Conservation (phyloP, 2,329 filamentous ascomycete species). For the Thelonectria olida region DNA sequence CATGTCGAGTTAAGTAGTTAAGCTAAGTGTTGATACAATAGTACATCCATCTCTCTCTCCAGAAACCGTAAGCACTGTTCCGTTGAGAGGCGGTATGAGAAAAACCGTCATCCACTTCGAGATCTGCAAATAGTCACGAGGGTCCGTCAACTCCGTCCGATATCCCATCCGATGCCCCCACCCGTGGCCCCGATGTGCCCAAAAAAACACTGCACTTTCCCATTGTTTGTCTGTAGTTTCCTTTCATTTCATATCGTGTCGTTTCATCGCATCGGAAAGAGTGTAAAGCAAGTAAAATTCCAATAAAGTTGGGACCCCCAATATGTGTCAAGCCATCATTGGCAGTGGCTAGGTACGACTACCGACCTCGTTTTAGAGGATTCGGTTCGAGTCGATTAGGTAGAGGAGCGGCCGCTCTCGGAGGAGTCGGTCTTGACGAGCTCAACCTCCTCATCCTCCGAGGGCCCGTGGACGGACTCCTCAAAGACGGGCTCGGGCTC, state of each 20-base stretch:
- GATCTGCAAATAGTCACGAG: constrained; percentile 40
- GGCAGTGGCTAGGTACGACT: constrained; percentile 31
- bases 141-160: constrained; percentile 36
- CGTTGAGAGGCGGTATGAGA: constrained; percentile 7
- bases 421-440: constrained; percentile 66
- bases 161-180: constrained; percentile 17
- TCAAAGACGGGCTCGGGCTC: constrained; percentile 94
- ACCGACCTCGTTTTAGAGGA: constrained; percentile 24
- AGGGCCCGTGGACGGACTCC: constrained; percentile 79
- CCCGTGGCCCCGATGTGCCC: constrained; percentile 5
- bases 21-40: constrained; percentile 42
- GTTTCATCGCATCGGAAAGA: constrained; percentile 35
- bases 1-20: constrained; percentile 8
- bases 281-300: constrained; percentile 28
- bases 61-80: constrained; percentile 12
- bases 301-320: constrained; percentile 34
- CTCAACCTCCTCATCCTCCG: constrained; percentile 63
- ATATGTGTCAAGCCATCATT: constrained; percentile 35
- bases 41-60: constrained; percentile 39
- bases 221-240: constrained; percentile 30
- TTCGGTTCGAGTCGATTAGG: constrained; percentile 51
- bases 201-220: neutral
- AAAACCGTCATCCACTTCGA: constrained; percentile 32
- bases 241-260: constrained; percentile 41
- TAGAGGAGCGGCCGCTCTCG: constrained; percentile 67